Conservation (phyloP, 1,139 yeast genomes). For the Debaryomycetaceae sp. region DNA sequence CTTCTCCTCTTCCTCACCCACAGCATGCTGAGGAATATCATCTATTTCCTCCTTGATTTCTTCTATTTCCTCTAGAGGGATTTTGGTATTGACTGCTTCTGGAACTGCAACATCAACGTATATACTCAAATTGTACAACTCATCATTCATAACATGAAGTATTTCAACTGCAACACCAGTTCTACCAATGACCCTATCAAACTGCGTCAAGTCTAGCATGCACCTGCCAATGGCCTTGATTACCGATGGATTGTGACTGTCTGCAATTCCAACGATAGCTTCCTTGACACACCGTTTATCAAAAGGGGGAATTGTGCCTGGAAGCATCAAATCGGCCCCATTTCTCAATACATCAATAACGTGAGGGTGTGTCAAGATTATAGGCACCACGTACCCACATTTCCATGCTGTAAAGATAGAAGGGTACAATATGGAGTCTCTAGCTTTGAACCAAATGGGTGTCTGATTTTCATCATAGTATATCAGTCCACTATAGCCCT, state of each 20-base stretch:
- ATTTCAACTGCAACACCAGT: constrained; percentile 68
- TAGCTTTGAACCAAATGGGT: constrained; percentile 70
- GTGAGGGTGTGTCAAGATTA: constrained; percentile 65
- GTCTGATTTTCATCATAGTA: constrained; percentile 60
- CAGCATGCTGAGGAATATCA: constrained; percentile 9
- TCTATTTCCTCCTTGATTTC: constrained; percentile 9
- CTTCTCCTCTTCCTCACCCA: constrained; percentile 8
- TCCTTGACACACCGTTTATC: constrained; percentile 48
- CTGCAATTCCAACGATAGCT: constrained; percentile 68
- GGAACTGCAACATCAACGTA: constrained; percentile 44
- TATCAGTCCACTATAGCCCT: constrained; percentile 57
- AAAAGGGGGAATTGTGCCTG: constrained; percentile 83
- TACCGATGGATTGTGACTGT: constrained; percentile 56
- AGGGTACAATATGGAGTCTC: constrained; percentile 60
- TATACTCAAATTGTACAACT: constrained; percentile 44
- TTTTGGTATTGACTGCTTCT: constrained; percentile 21
- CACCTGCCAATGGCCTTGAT: constrained; percentile 76
- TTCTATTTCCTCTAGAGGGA: constrained; percentile 19
- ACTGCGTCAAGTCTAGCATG: constrained; percentile 44
- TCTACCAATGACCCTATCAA: constrained; percentile 46
- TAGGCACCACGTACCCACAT: constrained; percentile 62
- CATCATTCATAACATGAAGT: constrained; percentile 54
- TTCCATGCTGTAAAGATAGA: constrained; percentile 73
- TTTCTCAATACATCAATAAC: constrained; percentile 61
- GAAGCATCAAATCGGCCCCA: constrained; percentile 91